A percentile compares a stretch with the other conserved stretches of the same genome.
Conservation (phyloP, 495 filamentous ascomycete species). For the Tuber indicum region DNA sequence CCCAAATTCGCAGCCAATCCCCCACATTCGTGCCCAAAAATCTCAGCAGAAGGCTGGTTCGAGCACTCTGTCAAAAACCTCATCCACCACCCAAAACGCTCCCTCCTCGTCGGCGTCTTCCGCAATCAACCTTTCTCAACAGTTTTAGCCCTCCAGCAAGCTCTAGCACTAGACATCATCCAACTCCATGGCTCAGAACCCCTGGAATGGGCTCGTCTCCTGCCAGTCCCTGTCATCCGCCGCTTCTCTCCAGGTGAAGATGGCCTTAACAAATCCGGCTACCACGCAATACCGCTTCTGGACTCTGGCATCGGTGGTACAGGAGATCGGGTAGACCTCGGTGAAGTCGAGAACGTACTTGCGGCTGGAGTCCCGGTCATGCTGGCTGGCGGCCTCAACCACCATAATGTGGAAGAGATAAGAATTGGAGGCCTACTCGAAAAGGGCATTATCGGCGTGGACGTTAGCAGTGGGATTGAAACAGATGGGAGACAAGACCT, state of each 20-base stretch:
- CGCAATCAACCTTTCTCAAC: slow-evolving; percentile 80
- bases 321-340: slow-evolving; percentile 65
- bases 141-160: slow-evolving; percentile 64
- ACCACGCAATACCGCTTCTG: slow-evolving; percentile 73
- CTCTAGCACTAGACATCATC: slow-evolving; percentile 77
- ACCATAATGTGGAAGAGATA: slow-evolving; percentile 63
- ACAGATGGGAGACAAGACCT: slow-evolving; percentile 71
- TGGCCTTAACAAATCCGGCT: slow-evolving; percentile 66
- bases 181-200: slow-evolving; percentile 91
- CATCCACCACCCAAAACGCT: slow-evolving; percentile 54
- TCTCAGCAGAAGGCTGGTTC: slow-evolving; percentile 56
- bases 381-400: slow-evolving; percentile 74
- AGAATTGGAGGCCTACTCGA: slow-evolving; percentile 48
- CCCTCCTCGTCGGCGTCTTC: slow-evolving; percentile 89
- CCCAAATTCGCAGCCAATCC: neutral
- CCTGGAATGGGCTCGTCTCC: slow-evolving; percentile 76
- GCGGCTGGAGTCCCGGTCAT: slow-evolving; percentile 51
- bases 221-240: slow-evolving; percentile 84
- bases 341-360: slow-evolving; percentile 57
- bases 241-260: slow-evolving; percentile 67
- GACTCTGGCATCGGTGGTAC: slow-evolving; percentile 81
- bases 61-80: slow-evolving; percentile 50
- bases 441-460: slow-evolving; percentile 65
- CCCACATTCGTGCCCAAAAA: neutral
- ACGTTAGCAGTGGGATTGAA: slow-evolving; percentile 93